A percentile compares a stretch with the other conserved stretches of the same genome.
Evolutionary conservation across 768 basidiomycete genomes (phyloP).

Genomic region (Galerina sulciceps): DNA sequence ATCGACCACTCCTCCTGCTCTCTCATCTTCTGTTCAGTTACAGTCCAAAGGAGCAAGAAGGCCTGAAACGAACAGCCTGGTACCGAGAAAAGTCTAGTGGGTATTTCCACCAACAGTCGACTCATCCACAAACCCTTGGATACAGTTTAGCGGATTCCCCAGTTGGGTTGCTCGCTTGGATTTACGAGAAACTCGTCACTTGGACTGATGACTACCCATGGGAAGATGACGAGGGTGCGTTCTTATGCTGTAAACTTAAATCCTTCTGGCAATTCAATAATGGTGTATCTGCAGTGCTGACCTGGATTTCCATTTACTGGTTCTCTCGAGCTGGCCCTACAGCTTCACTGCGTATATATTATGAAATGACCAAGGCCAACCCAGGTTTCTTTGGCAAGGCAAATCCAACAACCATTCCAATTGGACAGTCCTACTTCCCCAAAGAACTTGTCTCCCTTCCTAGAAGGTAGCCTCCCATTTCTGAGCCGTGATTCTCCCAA

Average conservation of each 20-base stretch:
- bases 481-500: background rate
- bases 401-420: constrained; percentile 36
- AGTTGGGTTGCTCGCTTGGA: constrained; percentile 53
- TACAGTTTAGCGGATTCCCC: constrained; percentile 63
- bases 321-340: constrained; percentile 63
- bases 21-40: constrained; percentile 31
- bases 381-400: constrained; percentile 2
- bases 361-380: constrained; percentile 40
- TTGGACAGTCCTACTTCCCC: constrained; percentile 57
- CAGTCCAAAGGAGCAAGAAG: constrained; percentile 37
- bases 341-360: constrained; percentile 63
- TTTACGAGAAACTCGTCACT: constrained; percentile 14
- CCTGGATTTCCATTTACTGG: constrained; percentile 63
- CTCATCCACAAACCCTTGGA: constrained; percentile 56
- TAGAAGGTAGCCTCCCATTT: constrained; percentile 27
- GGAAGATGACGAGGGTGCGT: constrained; percentile 53
- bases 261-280: background rate
- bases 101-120: constrained; percentile 45
- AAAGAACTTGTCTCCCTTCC: constrained; percentile 42
- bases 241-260: background rate
- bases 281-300: constrained; percentile 28
- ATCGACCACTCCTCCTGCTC: constrained; percentile 27
- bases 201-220: constrained; percentile 16
- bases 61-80: constrained; percentile 30
- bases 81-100: constrained; percentile 35